A percentile compares a stretch with the other conserved stretches of the same genome.
phyloP scores from a whole-genome alignment of 352 stramenopile species.

The Globisporangium irregulare region DNA sequence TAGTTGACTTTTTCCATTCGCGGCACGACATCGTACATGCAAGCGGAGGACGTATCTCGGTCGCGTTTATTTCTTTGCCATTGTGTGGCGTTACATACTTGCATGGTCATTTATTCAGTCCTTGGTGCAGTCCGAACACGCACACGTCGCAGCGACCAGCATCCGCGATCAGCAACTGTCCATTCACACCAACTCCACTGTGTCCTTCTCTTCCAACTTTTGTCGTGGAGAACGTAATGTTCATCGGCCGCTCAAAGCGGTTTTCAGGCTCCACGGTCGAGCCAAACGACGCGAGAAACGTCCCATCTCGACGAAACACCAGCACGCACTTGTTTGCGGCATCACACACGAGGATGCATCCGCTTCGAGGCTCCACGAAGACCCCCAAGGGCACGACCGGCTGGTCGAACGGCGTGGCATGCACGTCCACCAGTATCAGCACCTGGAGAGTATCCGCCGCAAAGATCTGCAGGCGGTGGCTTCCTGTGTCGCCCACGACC shows the following conservation, averaged over 20 bases:
- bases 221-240: slow-evolving; percentile 17
- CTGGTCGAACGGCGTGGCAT: slow-evolving; percentile 41
- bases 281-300: slow-evolving; percentile 47
- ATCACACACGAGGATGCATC: slow-evolving; percentile 47
- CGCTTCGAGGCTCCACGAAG: slow-evolving; percentile 43
- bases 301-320: slow-evolving; percentile 44
- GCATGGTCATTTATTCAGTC: not conserved
- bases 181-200: not conserved
- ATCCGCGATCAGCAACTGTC: slow-evolving; percentile 9
- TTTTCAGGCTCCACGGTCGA: slow-evolving; percentile 41
- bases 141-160: slow-evolving; percentile 12
- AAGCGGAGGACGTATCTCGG: not conserved
- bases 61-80: not conserved
- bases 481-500: slow-evolving; percentile 47
- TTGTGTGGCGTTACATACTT: not conserved
- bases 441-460: slow-evolving; percentile 12
- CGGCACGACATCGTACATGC: too few relatives aligned
- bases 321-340: slow-evolving; percentile 37
- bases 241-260: slow-evolving; percentile 38
- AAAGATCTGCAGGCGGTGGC: slow-evolving; percentile 56
- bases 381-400: slow-evolving; percentile 38
- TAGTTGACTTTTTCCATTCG: too few relatives aligned
- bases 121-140: slow-evolving; percentile 5
- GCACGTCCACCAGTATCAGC: slow-evolving; percentile 33
- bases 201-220: not conserved